A percentile compares a stretch with the other conserved stretches of the same genome.
Conservation (phyloP, 2,329 filamentous ascomycete genomes). For the Ampelomyces quisqualis region DNA sequence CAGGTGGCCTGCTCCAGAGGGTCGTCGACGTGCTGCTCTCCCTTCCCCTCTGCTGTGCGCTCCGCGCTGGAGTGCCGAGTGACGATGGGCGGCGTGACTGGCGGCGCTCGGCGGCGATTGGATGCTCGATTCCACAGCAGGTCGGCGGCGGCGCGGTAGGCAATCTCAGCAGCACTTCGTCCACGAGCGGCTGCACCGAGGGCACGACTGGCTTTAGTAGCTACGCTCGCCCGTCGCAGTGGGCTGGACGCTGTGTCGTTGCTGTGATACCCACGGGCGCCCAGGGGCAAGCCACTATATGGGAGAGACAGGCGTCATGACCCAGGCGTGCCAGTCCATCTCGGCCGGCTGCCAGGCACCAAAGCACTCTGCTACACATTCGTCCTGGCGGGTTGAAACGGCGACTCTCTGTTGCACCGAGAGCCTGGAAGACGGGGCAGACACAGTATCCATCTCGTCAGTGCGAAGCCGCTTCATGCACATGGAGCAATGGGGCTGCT, state of each 20-base stretch:
- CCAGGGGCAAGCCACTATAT: slow-evolving; percentile 46
- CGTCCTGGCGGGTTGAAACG: slow-evolving; percentile 41
- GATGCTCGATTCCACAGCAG: slow-evolving; percentile 37
- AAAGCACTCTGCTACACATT: slow-evolving; percentile 43
- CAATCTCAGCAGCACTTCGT: slow-evolving; percentile 29
- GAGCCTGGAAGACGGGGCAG: slow-evolving; percentile 29
- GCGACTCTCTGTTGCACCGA: slow-evolving; percentile 41
- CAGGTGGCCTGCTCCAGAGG: slow-evolving; percentile 2
- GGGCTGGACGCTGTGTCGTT: slow-evolving; percentile 42
- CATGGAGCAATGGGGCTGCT: slow-evolving; percentile 39
- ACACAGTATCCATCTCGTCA: slow-evolving; percentile 38
- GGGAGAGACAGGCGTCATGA: slow-evolving; percentile 37
- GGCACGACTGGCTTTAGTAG: slow-evolving; percentile 42
- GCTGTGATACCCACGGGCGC: slow-evolving; percentile 39
- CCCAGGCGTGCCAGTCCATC: slow-evolving; percentile 36
- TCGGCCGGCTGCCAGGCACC: slow-evolving; percentile 44
- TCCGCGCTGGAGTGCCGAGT: slow-evolving; percentile 10
- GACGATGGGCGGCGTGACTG: slow-evolving; percentile 28
- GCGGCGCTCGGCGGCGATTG: slow-evolving; percentile 28
- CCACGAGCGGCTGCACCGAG: slow-evolving; percentile 36
- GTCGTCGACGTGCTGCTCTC: slow-evolving; percentile 3
- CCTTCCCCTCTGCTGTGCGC: slow-evolving; percentile 11
- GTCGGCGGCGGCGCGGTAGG: slow-evolving; percentile 32
- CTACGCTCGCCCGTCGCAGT: slow-evolving; percentile 35
- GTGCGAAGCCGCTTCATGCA: slow-evolving; percentile 44